A percentile compares a stretch with the other conserved stretches of the same genome.
These are phyloP conservation scores for Porpolomopsis calyptriformis DNA, from an alignment of 768 basidiomycete genomes.

Conservation along the genomic window DNA sequence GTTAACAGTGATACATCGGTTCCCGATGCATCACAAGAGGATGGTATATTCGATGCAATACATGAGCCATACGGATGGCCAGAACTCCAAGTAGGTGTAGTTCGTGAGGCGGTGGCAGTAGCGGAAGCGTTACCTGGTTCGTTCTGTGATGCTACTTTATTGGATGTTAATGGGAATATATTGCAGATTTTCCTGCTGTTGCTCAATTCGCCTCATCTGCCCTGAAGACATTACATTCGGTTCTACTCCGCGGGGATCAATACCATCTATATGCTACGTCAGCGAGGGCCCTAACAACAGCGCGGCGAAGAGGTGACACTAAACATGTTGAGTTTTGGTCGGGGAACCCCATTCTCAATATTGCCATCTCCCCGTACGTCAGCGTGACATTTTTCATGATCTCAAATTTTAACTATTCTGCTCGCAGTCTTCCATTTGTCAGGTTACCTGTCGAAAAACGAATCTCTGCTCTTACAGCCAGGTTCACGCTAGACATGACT, in stretches of 20 bases:
- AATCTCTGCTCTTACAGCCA: conserved; percentile 38
- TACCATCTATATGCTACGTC: conserved; percentile 66
- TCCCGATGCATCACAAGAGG: conserved; percentile 20
- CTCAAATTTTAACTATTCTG: conserved; percentile 5
- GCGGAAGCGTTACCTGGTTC: conserved; percentile 85
- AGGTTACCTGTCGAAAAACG: conserved; percentile 70
- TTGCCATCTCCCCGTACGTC: conserved; percentile 67
- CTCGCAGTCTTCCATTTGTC: conserved; percentile 52
- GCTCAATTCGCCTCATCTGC: conserved; percentile 87
- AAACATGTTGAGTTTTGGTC: conserved; percentile 80
- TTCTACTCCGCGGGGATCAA: conserved; percentile 71
- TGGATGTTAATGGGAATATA: background rate
- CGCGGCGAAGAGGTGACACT: conserved; percentile 66
- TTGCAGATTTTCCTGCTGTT: conserved; percentile 69
- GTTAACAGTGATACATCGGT: background rate
- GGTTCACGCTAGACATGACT: conserved; percentile 24
- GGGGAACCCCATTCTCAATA: conserved; percentile 64
- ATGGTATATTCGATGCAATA: conserved; percentile 31
- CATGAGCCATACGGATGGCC: conserved; percentile 80
- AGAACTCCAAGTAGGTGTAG: conserved; percentile 85
- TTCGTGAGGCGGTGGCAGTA: conserved; percentile 85
- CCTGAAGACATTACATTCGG: conserved; percentile 57
- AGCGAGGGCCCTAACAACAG: conserved; percentile 58
- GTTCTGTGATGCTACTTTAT: conserved; percentile 13
- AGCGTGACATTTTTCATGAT: conserved; percentile 2